Base-by-base conservation (phyloP, 78 protist species). In the Polysphondylium violaceum region DNA sequence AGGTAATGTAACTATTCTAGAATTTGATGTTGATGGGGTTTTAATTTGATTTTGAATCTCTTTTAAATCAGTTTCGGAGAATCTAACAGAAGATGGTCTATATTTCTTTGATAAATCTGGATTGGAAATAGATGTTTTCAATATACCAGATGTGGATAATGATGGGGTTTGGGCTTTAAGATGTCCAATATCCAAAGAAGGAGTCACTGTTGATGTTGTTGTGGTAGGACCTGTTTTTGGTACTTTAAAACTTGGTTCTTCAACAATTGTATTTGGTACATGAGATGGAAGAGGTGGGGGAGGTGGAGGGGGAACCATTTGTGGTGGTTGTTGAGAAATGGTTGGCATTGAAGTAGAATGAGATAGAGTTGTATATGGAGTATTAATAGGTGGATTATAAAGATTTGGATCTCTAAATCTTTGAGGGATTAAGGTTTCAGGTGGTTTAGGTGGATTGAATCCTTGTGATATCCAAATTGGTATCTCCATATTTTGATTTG, bases 391-490 rank as follows among this genome's bases (percentile, higher is more conserved):
- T 12, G 11, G 40, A 74, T 56, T 19, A 38, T 21, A 12, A 25
- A 74, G 25, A 38, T 35, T 56, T 43, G 41, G 58, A 43, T 59
- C 31, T 75, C 86, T 43, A 47, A 61, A 61, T 61, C 60, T 59
- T 33, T 41, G 61, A 29, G 74, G 59, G 29, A 40, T 43, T 44
- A 43, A 31, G 2, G 72, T 29, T 40, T 43, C 31, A 21, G 73
- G 61, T 17, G 72, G 74, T 63, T 76, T 44, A 31, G 69, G 87
- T 44, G 87, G 87, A 38, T 69, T 69, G 16, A n/a, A 72, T 36
- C 89, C 89, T 27, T 72, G 76, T 23, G 89, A 55, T 8, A 79
- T 55, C 75, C 76, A 79, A 40, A 79, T 79, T 29, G 89, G 89
- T 19, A 65, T 55, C 25, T 69, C 76, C 21, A 79, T 67, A 55